Base-by-base conservation (phyloP, 192 early-diverging fungal genomes). In the Geranomyces variabilis region DNA sequence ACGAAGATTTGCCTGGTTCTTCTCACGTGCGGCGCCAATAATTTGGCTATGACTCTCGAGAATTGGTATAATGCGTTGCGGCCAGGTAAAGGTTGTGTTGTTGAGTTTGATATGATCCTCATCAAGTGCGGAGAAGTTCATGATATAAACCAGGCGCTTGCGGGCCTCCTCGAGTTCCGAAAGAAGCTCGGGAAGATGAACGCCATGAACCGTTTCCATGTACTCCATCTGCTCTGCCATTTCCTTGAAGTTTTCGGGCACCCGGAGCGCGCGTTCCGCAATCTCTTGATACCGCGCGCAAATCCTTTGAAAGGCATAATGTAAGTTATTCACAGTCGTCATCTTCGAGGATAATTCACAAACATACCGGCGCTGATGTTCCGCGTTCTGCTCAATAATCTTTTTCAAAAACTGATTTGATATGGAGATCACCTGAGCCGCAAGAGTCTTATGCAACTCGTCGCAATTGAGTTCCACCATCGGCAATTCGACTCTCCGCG, bases 181-280 rank as follows among this genome's bases (percentile, higher is more conserved):
- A 0, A 86, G 44, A 15, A 89, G 77, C 9, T 44, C 49, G 14
- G 87, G 87, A 2, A 89, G 73, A 19, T 83, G 78, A n/a, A 56
- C 66, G 21, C 72, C 76, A 5, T 73, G 65, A 17, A 83, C 79
- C 0, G 58, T 44, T 45, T 86, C 80, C 82, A 89, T 88, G 63
- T 84, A 85, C 61, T 75, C 82, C 71, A 89, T 81, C 53, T 85
- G 83, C 17, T 89, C 87, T 1, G 87, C 87, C 86, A 89, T 86
- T 60, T 88, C 86, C 53, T 88, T 86, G 60, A 89, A 87, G 67
- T 77, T 80, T 66, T 89, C 87, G 1, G 87, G 87, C 0, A 80
- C 73, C 31, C 76, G 74, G 4, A 87, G 75, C 0, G 87, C 84
- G 17, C 67, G 58, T 51, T 83, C 79, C 67, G 79, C 79, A 24